Evolutionary conservation across 129 eudicot genomes (phyloP).

Genomic region (Chrysanthemum makinoi): DNA sequence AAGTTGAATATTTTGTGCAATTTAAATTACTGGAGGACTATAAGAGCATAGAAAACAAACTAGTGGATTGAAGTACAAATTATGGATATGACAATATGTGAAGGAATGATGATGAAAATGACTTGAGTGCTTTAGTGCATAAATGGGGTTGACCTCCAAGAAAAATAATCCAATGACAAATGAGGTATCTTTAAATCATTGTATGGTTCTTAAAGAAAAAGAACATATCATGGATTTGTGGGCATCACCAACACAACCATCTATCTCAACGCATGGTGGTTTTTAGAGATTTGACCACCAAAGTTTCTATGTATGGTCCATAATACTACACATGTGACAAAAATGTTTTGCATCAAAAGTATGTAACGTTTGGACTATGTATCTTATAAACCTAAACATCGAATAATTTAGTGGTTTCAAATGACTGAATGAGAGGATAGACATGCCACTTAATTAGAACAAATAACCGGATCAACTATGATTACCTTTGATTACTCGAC

Average conservation of each 20-base stretch:
- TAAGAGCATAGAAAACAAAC: constrained; percentile 8
- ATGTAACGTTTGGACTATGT: background rate
- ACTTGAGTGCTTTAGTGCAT: constrained; percentile 23
- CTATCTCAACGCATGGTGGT: constrained; percentile 29
- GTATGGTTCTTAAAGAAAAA: constrained; percentile 20
- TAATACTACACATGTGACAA: constrained; percentile 18
- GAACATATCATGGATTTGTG: constrained; percentile 32
- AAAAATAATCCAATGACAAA: constrained; percentile 18
- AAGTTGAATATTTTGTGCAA: background rate
- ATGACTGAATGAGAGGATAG: too few species aligned
- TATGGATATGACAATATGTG: constrained; percentile 13
- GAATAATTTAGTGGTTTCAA: too few species aligned
- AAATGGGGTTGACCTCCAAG: constrained; percentile 34
- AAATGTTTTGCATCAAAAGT: background rate
- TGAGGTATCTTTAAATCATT: constrained; percentile 19
- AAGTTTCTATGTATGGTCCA: constrained; percentile 16
- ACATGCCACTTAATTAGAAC: too few species aligned
- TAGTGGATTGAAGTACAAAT: constrained; percentile 12
- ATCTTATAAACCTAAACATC: too few species aligned
- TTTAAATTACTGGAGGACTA: background rate
- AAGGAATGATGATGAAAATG: constrained; percentile 34
- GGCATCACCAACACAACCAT: constrained; percentile 30
- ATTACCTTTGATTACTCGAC: too few species aligned
- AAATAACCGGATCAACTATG: too few species aligned
- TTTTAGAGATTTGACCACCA: constrained; percentile 19